These are phyloP conservation scores for Colletotrichum spaethianum DNA, from an alignment of 2,329 filamentous ascomycete species.

Conservation along the genomic window DNA sequence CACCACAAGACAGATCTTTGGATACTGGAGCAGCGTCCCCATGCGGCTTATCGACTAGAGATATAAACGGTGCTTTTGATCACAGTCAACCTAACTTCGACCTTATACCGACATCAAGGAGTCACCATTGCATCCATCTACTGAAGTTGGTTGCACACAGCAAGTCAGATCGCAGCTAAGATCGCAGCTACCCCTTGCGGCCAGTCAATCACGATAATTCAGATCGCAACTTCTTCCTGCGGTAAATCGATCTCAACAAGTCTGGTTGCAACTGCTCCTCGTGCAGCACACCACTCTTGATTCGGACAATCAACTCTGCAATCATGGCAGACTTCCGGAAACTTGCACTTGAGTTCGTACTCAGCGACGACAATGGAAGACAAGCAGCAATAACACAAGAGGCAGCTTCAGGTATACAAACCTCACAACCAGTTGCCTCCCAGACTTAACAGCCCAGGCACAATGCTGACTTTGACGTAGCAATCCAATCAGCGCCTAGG, in stretches of 20 bases:
- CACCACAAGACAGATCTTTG: background rate
- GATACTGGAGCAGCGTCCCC: background rate
- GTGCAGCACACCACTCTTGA: background rate
- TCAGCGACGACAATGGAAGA: slow-evolving; percentile 62
- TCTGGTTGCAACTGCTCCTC: background rate
- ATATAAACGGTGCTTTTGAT: background rate
- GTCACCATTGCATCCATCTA: background rate
- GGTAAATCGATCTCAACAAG: background rate
- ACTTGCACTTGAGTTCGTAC: slow-evolving; percentile 68
- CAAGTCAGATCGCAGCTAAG: background rate
- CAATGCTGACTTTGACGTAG: slow-evolving; percentile 48
- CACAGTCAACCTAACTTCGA: background rate
- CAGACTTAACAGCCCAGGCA: background rate
- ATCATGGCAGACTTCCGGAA: slow-evolving; percentile 67
- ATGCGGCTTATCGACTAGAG: background rate
- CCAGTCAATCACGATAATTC: background rate
- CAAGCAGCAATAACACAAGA: slow-evolving; percentile 58
- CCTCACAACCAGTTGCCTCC: background rate
- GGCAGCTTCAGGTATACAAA: slow-evolving; percentile 58
- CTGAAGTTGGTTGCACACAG: background rate
- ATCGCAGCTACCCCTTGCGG: background rate
- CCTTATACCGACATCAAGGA: background rate
- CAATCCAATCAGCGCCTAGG: slow-evolving; percentile 60
- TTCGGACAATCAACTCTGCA: background rate
- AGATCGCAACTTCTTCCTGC: background rate